Percentiles rank a stretch among this genome's conserved stretches.
Conservation (phyloP, 768 basidiomycete genomes). For the Tricholoma flavovirens region DNA sequence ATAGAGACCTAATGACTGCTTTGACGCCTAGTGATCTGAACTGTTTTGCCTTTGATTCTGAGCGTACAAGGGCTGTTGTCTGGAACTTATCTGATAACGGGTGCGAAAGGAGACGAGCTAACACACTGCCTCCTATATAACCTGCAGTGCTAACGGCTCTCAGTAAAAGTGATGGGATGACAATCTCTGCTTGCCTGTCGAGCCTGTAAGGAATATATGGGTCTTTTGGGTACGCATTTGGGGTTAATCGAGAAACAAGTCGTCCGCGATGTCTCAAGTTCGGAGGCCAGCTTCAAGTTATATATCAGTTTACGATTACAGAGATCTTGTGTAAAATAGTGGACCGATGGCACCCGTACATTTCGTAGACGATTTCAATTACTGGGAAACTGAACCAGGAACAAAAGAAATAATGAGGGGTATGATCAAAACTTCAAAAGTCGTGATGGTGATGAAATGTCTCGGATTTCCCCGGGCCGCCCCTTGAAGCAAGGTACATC, state of each 20-base stretch:
- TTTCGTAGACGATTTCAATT: no score
- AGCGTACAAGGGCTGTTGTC: slow-evolving; percentile 42
- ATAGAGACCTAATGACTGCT: slow-evolving; percentile 34
- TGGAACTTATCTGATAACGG: slow-evolving; percentile 34
- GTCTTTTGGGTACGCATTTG: slow-evolving; percentile 9
- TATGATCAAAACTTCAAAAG: no score
- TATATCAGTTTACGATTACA: no score
- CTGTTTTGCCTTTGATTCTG: slow-evolving; percentile 30
- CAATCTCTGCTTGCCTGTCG: slow-evolving; percentile 31
- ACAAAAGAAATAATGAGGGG: neutral
- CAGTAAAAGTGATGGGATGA: neutral
- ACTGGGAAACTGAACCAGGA: no score
- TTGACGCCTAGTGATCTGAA: slow-evolving; percentile 31
- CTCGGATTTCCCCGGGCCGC: no score
- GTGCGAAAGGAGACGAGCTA: slow-evolving; percentile 41
- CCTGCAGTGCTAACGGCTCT: slow-evolving; percentile 24
- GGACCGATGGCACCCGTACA: no score
- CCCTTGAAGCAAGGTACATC: no score
- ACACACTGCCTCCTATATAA: slow-evolving; percentile 53
- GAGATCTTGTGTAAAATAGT: no score
- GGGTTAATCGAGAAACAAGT: neutral
- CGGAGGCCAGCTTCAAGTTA: neutral
- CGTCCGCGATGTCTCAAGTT: neutral
- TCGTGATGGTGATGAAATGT: no score
- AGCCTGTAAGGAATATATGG: slow-evolving; percentile 42